Base-by-base conservation (phyloP, 495 filamentous ascomycete genomes). In the Penicillium bialowiezense region DNA sequence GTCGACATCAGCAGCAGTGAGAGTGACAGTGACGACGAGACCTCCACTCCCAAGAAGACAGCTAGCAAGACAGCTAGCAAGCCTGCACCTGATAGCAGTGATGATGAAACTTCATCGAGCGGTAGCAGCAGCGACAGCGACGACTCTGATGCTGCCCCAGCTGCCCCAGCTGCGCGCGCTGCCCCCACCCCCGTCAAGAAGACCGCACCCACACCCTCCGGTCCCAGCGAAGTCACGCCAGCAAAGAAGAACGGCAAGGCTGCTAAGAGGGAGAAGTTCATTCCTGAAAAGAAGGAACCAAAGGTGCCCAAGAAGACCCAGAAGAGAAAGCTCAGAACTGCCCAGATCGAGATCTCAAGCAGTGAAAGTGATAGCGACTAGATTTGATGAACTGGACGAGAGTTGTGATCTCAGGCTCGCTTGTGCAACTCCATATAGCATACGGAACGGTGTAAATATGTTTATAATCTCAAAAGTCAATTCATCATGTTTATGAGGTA, bases 1-100 rank as follows among this genome's bases (percentile, higher is more conserved):
- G 54, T 76, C n/a, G 70, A 72, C 43, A 73, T 72, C 32, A 74
- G 72, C 50, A 73, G 71, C 59, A 75, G 71, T 41, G 71, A 71
- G 23, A 59, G 54, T 46, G 55, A 65, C 21, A 41, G 58, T 34
- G 50, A 58, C 19, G 59, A 54, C 19, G 21, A 48, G 8, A 21
- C 35, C 9, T 29, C 35, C 7, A 53, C 41, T 29, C 12, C 53
- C 24, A 60, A 38, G 51, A 26, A 26, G n/a, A n/a, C n/a, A n/a
- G n/a, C n/a, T n/a, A n/a, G n/a, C n/a, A 38, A 52, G 41, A 39
- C 41, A 37, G 47, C 33, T 13, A 51, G 55, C 50, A 56, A 53
- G 19, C 14, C 48, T 24, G 20, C 48, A 32, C 32, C 46, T 10
- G 54, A 52, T 38, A 48, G 32, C 41, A 46, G 41, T 13, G 52